Conservation (phyloP, 441 rosid genomes). For the Erodium trifolium region DNA sequence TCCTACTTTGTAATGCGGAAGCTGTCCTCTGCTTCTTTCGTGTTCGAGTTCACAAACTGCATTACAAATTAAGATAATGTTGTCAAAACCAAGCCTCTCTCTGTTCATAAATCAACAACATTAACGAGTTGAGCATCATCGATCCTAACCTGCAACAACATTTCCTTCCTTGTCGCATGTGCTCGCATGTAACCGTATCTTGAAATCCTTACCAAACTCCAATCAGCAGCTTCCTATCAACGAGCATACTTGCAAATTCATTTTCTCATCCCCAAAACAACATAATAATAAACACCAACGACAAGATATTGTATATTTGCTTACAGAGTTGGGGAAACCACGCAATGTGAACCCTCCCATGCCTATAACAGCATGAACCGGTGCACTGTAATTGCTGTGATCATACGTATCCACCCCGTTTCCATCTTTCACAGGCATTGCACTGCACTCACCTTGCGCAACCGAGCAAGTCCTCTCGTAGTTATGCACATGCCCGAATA, state of each 20-base stretch:
- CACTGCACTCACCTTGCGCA: slow-evolving; percentile 29
- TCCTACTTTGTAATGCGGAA: slow-evolving; percentile 32
- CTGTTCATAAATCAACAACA: no score
- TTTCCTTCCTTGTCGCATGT: slow-evolving; percentile 35
- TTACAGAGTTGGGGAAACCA: slow-evolving; percentile 29
- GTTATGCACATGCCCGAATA: slow-evolving; percentile 61
- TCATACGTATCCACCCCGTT: slow-evolving; percentile 40
- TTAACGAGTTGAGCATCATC: background rate
- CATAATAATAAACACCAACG: no score
- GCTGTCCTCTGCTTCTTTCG: slow-evolving; percentile 32
- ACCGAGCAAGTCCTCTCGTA: slow-evolving; percentile 55
- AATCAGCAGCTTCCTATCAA: slow-evolving; percentile 23
- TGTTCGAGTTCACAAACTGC: slow-evolving; percentile 44
- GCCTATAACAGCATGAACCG: slow-evolving; percentile 50
- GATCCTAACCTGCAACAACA: slow-evolving; percentile 37
- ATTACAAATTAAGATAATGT: slow-evolving; percentile 1
- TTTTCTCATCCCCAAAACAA: background rate
- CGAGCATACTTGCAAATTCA: background rate
- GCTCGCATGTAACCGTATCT: slow-evolving; percentile 42
- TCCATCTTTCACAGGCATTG: slow-evolving; percentile 41
- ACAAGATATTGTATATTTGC: background rate
- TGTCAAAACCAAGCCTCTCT: no score
- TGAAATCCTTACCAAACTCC: slow-evolving; percentile 48
- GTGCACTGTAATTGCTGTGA: slow-evolving; percentile 41
- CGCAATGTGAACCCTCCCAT: slow-evolving; percentile 54